Base-by-base conservation (phyloP, 2,329 filamentous ascomycete species). In the Ophiosphaerella korrae region DNA sequence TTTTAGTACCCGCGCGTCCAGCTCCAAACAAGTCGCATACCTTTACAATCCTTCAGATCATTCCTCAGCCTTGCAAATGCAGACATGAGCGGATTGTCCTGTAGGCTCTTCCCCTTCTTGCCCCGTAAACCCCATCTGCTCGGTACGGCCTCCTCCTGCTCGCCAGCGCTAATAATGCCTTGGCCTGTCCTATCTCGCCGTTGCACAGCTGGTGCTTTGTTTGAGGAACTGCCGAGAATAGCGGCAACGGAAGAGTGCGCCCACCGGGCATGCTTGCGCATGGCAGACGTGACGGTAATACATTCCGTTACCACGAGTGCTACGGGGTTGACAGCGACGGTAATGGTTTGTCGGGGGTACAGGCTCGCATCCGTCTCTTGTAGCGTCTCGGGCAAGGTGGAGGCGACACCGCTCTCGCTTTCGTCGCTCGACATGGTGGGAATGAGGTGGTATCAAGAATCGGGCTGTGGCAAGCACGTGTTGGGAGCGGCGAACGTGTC, bases 281-380 rank as follows among this genome's bases (percentile, higher is more conserved):
- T 97, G 54, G 92, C 92, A 56, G 93, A 97, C 12, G 94, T 97
- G 77, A 99, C 93, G 39, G 92, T 93, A 71, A 97, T 97, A 75
- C 94, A 99, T 86, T 99, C 94, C 75, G 93, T 96, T 57, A 96
- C 96, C 60, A 99, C 92, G 65, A 99, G 80, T 42, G 92, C 92
- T 50, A 96, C 88, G 1, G 92, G 92, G 68, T 96, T 90, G 61
- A 96, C 88, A 37, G 92, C 90, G 56, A 96, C 90, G 31, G 89
- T 85, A 29, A 92, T 75, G 48, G 68, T 11, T 29, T 29, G 66
- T 39, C 67, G 69, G 29, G 59, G 52, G 38, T 58, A 60, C 23
- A 63, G 38, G 51, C 44, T 64, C 29, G 57, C 46, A 31, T 58
- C 49, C 24, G 58, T 63, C 57, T 65, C 59, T 32, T 66, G 58